phyloP scores from a whole-genome alignment of 257 asterid species.

The Solanum corneliomulleri region DNA sequence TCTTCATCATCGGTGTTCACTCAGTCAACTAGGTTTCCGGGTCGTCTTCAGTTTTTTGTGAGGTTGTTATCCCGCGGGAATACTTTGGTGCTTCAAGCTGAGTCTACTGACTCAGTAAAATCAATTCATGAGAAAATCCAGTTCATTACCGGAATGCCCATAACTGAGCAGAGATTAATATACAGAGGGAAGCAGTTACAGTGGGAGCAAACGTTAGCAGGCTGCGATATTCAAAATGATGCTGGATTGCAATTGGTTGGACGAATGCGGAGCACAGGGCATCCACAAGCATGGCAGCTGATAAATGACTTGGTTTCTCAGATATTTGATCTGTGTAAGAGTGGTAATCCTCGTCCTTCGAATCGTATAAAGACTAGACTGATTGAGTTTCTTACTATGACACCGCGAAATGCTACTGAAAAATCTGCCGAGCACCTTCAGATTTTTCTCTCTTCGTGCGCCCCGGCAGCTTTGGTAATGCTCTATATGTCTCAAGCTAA shows the following conservation, averaged over 20 bases:
- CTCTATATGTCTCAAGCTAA: constrained; percentile 46
- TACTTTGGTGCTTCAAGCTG: constrained; percentile 52
- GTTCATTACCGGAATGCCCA: constrained; percentile 44
- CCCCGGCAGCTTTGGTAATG: constrained; percentile 64
- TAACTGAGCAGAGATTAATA: constrained; percentile 54
- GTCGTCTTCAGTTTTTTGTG: constrained; percentile 68
- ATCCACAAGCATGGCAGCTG: constrained; percentile 77
- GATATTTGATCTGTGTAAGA: constrained; percentile 29
- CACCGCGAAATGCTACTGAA: not conserved
- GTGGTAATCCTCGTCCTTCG: constrained; percentile 1
- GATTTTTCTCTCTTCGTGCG: constrained; percentile 51
- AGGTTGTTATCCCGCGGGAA: constrained; percentile 45
- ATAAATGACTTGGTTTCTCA: constrained; percentile 42
- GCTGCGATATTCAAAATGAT: constrained; percentile 47
- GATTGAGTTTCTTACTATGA: not conserved
- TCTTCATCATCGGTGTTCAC: not conserved
- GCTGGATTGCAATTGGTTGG: constrained; percentile 56
- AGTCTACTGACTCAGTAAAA: constrained; percentile 38
- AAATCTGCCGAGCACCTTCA: constrained; percentile 37
- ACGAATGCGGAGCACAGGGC: constrained; percentile 67
- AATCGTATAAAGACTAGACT: not conserved
- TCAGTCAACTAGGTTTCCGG: constrained; percentile 2
- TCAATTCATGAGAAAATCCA: constrained; percentile 49
- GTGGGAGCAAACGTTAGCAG: constrained; percentile 51
- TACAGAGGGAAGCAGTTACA: constrained; percentile 75